Percentiles rank a stretch among this genome's conserved stretches.
Conservation (phyloP, 257 asterid genomes). For the Echites panduratus region DNA sequence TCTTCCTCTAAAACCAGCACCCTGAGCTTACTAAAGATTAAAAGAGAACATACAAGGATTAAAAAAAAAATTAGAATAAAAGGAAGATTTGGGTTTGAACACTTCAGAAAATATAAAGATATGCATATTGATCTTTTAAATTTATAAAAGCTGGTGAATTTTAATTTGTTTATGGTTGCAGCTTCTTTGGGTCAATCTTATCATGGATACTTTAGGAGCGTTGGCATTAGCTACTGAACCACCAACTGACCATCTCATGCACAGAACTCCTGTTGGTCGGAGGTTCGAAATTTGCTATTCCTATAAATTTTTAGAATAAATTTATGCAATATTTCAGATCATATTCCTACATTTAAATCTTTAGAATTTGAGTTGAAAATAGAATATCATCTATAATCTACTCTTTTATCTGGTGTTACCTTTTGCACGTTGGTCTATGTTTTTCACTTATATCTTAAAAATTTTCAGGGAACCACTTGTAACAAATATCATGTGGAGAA, state of each 20-base stretch:
- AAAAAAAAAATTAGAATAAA: neutral
- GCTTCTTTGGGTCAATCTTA: slow-evolving; percentile 97
- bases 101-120: neutral
- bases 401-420: too few species aligned
- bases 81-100: neutral
- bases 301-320: neutral
- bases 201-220: slow-evolving; percentile 99
- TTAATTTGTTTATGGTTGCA: slow-evolving; percentile 22
- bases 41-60: neutral
- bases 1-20: neutral
- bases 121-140: neutral
- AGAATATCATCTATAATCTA: too few species aligned
- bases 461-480: slow-evolving; percentile 79
- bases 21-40: neutral
- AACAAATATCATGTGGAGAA: slow-evolving; percentile 97
- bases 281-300: slow-evolving; percentile 37
- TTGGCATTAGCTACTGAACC: slow-evolving; percentile 98
- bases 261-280: slow-evolving; percentile 87
- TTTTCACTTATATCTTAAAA: slow-evolving; percentile 15
- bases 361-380: too few species aligned
- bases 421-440: too few species aligned
- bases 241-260: slow-evolving; percentile 92
- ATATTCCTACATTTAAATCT: too few species aligned
- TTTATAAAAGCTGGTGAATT: neutral
- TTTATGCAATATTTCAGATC: too few species aligned